phyloP scores from a whole-genome alignment of 2,329 filamentous ascomycete species.

The Colletotrichum simmondsii region DNA sequence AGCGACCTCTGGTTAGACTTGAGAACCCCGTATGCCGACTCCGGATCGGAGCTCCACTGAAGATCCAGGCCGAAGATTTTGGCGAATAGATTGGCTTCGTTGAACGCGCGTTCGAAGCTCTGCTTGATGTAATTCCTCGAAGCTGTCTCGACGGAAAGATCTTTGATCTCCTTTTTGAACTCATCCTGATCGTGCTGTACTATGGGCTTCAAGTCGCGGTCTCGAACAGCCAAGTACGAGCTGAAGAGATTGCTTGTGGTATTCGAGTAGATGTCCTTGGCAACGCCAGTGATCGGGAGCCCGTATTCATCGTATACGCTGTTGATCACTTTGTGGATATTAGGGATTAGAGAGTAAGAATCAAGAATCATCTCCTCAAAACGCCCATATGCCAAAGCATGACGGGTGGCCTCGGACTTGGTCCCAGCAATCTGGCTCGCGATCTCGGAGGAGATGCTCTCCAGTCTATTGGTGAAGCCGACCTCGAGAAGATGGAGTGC shows the following conservation, averaged over 20 bases:
- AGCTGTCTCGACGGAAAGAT: slow-evolving; percentile 62
- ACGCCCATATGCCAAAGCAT: slow-evolving; percentile 69
- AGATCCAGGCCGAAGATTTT: slow-evolving; percentile 68
- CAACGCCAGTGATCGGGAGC: slow-evolving; percentile 54
- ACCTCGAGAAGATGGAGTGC: slow-evolving; percentile 71
- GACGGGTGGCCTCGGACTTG: slow-evolving; percentile 68
- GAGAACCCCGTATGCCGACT: slow-evolving; percentile 62
- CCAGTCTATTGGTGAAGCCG: slow-evolving; percentile 62
- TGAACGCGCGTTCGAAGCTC: slow-evolving; percentile 67
- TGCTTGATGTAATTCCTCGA: slow-evolving; percentile 69
- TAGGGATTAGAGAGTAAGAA: slow-evolving; percentile 65
- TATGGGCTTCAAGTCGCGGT: slow-evolving; percentile 63
- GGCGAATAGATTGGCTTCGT: slow-evolving; percentile 63
- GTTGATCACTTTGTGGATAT: slow-evolving; percentile 63
- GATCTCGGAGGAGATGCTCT: slow-evolving; percentile 65
- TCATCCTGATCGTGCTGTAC: slow-evolving; percentile 64
- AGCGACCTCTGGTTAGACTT: slow-evolving; percentile 62
- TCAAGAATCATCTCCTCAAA: slow-evolving; percentile 69
- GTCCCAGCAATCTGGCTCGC: slow-evolving; percentile 64
- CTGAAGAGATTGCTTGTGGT: slow-evolving; percentile 66
- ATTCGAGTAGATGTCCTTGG: slow-evolving; percentile 63
- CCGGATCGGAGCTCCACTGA: slow-evolving; percentile 59
- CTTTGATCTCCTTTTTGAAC: slow-evolving; percentile 64
- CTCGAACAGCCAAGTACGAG: slow-evolving; percentile 63
- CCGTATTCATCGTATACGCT: slow-evolving; percentile 65